Base-by-base conservation (phyloP, 208 protist genomes). In the Crithidia acanthocephali region DNA sequence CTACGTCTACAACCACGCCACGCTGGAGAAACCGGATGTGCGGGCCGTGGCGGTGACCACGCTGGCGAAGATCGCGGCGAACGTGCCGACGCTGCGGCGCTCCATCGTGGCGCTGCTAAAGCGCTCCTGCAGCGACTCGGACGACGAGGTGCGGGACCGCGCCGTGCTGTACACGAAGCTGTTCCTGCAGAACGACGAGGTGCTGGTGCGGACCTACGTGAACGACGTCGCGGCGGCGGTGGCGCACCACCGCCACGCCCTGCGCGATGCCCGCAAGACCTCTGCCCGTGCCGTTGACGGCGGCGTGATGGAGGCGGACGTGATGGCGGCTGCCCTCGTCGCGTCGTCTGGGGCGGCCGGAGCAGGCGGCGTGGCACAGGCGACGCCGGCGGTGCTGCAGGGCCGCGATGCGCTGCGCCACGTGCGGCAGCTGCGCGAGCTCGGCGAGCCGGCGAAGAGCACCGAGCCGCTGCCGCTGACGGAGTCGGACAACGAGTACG, bases 131-230 rank as follows among this genome's bases (percentile, higher is more conserved):
- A 86, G 80, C 51, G 99, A 99, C 88, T 85, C 70, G 27, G 98
- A 99, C 81, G 98, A 99, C 86, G 98, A 99, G 84, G 98, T 99
- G 33, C 88, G 99, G 18, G 99, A 99, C 78, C 89, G 99, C 42
- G 98, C 98, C 8, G 80, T 97, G 30, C 85, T 99, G 25, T 98
- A 98, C 84, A 79, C 93, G 57, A 81, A 76, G 57, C 53, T 99
- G 5, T 91, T 99, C 42, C 42, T 90, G n/a, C 64, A 70, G 16
- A 76, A 93, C 18, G 86, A 98, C 60, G 80, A 90, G 27, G 68
- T 71, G 13, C 64, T 88, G 13, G 88, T 97, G 52, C 74, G 77
- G 20, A 51, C 68, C 2, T 81, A 93, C 68, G 80, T 98, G 45
- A 71, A 68, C n/a, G 86, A 95, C 59, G 83, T 97, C 28, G 85